These are phyloP conservation scores for Venturia pyrina DNA, from an alignment of 2,329 filamentous ascomycete genomes.

Conservation along the genomic window DNA sequence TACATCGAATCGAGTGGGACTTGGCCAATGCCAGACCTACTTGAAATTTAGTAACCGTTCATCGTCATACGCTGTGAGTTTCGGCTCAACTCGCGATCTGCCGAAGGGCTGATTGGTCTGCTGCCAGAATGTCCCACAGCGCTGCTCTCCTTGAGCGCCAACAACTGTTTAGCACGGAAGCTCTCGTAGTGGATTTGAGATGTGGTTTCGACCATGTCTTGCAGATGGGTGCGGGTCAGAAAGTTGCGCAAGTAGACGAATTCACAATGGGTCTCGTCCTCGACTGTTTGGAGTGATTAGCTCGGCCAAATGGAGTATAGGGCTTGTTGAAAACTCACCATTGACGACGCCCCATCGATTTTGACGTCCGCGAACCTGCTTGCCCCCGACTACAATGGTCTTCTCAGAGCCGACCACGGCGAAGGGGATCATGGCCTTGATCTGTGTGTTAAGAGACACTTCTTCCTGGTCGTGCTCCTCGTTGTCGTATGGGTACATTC, in stretches of 20 bases:
- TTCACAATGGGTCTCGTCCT: constrained; percentile 99
- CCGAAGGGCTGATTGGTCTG: constrained; percentile 88
- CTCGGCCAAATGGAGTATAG: neutral
- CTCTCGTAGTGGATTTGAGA: constrained; percentile 99
- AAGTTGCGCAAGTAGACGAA: constrained; percentile 98
- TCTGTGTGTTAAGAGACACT: constrained; percentile 82
- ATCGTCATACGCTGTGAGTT: constrained; percentile 96
- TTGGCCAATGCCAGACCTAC: constrained; percentile 1
- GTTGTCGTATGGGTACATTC: constrained; percentile 99
- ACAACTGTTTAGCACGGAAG: constrained; percentile 97
- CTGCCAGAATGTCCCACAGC: constrained; percentile 69
- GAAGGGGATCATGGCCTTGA: constrained; percentile 96
- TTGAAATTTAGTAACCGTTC: constrained; percentile 78
- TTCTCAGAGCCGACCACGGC: constrained; percentile 97
- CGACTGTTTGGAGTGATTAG: constrained; percentile 43
- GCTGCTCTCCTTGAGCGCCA: constrained; percentile 97
- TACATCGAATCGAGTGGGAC: constrained; percentile 2
- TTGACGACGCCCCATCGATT: constrained; percentile 99
- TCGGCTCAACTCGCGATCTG: constrained; percentile 91
- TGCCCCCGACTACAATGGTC: constrained; percentile 92
- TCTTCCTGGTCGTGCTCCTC: constrained; percentile 98
- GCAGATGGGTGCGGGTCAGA: constrained; percentile 92
- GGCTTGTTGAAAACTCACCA: constrained; percentile 20
- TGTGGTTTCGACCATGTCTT: constrained; percentile 98
- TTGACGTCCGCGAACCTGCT: constrained; percentile 94